A percentile compares a stretch with the other conserved stretches of the same genome.
Evolutionary conservation across 805 yeast species (phyloP).

Genomic region (Brettanomyces anomalus): DNA sequence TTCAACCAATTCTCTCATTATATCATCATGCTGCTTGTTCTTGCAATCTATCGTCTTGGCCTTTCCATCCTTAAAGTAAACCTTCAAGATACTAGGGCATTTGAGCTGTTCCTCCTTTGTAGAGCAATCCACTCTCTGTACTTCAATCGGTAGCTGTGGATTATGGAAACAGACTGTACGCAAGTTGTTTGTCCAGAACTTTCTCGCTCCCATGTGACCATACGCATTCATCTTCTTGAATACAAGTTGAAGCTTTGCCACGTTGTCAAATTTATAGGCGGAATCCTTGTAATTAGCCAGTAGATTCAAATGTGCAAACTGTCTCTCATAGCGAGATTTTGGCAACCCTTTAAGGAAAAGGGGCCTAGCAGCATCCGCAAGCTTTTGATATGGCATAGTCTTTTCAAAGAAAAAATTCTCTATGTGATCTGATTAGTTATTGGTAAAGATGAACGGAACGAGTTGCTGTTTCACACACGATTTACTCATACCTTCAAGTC

Average conservation of each 20-base stretch:
- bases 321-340: constrained; percentile 34
- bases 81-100: constrained; percentile 38
- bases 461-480: too few species aligned
- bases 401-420: too few species aligned
- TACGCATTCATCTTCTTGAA: constrained; percentile 36
- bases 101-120: constrained; percentile 33
- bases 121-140: constrained; percentile 41
- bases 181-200: constrained; percentile 66
- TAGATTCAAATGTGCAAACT: constrained; percentile 39
- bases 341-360: constrained; percentile 28
- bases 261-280: constrained; percentile 29
- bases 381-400: constrained; percentile 15
- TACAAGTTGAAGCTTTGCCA: constrained; percentile 39
- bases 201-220: constrained; percentile 61
- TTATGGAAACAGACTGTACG: constrained; percentile 80
- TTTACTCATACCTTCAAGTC: too few species aligned
- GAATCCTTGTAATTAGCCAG: constrained; percentile 41
- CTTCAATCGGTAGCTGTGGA: constrained; percentile 55
- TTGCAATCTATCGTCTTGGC: constrained; percentile 44
- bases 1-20: constrained; percentile 47
- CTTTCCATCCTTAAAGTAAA: constrained; percentile 31
- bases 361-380: constrained; percentile 17
- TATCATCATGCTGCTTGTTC: constrained; percentile 37
- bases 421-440: too few species aligned
- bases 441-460: too few species aligned